Conservation (phyloP, 345 rosid species). For the Acer yangbiense region DNA sequence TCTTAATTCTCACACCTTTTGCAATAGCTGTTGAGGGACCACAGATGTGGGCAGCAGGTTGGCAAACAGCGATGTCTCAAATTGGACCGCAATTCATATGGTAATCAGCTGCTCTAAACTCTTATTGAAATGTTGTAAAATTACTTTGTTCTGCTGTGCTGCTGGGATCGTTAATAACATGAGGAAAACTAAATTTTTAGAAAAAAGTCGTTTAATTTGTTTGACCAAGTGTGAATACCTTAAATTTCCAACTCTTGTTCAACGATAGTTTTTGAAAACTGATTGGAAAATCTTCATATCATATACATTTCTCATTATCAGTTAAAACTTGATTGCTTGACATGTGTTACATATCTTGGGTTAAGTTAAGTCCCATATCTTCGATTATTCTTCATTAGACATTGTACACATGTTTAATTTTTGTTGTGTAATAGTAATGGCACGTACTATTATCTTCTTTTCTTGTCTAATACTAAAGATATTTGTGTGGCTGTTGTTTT, state of each 20-base stretch:
- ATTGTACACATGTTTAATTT: not conserved
- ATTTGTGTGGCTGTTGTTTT: constrained; percentile 19
- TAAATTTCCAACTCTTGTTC: not conserved
- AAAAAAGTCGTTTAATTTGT: not conserved
- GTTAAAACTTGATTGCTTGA: not conserved
- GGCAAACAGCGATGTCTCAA: constrained; percentile 64
- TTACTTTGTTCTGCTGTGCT: not conserved
- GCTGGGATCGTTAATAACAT: not conserved
- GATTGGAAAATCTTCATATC: too few species aligned
- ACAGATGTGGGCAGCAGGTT: constrained; percentile 94
- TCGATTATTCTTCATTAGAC: not conserved
- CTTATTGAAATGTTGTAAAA: not conserved
- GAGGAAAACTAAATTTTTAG: not conserved
- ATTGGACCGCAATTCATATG: constrained; percentile 85
- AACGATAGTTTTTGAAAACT: not conserved
- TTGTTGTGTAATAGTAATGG: too few species aligned
- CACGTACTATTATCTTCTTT: not conserved
- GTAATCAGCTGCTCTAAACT: constrained; percentile 40
- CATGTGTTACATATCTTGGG: not conserved
- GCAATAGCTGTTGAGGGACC: constrained; percentile 99
- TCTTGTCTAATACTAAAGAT: not conserved
- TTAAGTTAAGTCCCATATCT: not conserved
- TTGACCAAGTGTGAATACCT: not conserved
- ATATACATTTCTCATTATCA: not conserved
- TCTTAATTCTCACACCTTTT: constrained; percentile 87